phyloP scores from a whole-genome alignment of 1,284 basidiomycete genomes.

The Puccinia hordei region DNA sequence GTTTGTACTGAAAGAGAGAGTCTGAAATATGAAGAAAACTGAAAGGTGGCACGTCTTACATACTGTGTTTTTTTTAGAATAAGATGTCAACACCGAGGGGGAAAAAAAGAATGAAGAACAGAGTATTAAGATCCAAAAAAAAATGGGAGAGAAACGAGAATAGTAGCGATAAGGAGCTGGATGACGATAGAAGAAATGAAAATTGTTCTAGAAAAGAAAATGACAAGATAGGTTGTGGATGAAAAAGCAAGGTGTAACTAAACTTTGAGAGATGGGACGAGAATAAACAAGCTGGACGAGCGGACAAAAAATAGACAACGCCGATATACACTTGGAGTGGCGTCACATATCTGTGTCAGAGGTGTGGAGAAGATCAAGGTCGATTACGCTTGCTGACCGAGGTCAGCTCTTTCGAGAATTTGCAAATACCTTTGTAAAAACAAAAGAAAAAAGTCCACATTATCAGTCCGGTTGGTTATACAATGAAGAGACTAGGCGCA shows the following conservation, averaged over 20 bases:
- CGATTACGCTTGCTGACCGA: slow-evolving; percentile 28
- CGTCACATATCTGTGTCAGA: neutral
- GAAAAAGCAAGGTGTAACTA: too few species aligned
- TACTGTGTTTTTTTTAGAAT: neutral
- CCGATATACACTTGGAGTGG: too few species aligned
- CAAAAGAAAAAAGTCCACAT: neutral
- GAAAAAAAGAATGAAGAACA: neutral
- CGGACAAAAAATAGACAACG: too few species aligned
- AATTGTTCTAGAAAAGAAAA: too few species aligned
- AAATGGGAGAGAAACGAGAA: neutral
- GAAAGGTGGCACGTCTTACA: neutral
- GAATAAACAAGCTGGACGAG: too few species aligned
- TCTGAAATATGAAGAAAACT: neutral
- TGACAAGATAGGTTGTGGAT: too few species aligned
- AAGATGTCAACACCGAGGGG: neutral
- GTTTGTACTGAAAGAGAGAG: neutral
- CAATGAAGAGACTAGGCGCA: too few species aligned
- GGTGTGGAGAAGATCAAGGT: neutral
- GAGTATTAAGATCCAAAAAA: neutral
- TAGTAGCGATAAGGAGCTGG: neutral
- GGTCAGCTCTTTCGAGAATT: slow-evolving; percentile 45
- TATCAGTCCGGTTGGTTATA: too few species aligned
- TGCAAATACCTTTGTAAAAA: slow-evolving; percentile 43
- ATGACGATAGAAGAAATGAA: neutral
- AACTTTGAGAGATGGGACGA: too few species aligned